A percentile compares a stretch with the other conserved stretches of the same genome.
phyloP scores from a whole-genome alignment of 2,329 filamentous ascomycete genomes.

The Exophiala xenobiotica region DNA sequence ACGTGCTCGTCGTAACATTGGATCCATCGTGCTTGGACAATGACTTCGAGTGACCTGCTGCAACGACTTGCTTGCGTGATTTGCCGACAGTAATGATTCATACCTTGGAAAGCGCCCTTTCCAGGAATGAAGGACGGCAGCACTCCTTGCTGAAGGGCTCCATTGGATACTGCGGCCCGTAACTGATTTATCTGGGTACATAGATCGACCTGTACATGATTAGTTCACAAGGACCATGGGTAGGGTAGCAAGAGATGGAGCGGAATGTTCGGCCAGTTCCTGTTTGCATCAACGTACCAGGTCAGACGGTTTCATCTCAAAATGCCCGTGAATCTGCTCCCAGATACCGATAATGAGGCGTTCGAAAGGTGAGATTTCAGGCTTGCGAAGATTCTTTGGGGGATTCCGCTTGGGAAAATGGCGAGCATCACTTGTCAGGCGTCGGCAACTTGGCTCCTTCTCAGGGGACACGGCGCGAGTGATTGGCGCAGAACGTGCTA shows the following conservation, averaged over 20 bases:
- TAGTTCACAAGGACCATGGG: no score
- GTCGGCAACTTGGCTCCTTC: not conserved
- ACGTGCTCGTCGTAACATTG: constrained; percentile 56
- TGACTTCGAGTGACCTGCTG: constrained; percentile 54
- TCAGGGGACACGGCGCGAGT: not conserved
- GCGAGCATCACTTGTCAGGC: constrained; percentile 3
- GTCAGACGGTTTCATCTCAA: not conserved
- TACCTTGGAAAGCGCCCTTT: not conserved
- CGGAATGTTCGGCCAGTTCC: no score
- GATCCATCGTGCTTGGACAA: constrained; percentile 58
- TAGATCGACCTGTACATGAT: no score
- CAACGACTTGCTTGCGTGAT: constrained; percentile 4
- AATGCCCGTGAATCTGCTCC: constrained; percentile 44
- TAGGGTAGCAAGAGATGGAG: no score
- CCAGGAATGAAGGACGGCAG: not conserved
- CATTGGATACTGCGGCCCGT: no score
- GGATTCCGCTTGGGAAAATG: constrained; percentile 6
- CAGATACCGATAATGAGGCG: constrained; percentile 47
- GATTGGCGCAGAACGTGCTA: not conserved
- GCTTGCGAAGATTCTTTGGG: not conserved
- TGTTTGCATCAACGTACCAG: no score
- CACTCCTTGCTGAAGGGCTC: no score
- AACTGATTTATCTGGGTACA: no score
- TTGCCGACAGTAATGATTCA: constrained; percentile 3
- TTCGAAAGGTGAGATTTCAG: not conserved